Conservation (phyloP, 2,329 filamentous ascomycete species). For the Scleromitrula shiraiana region DNA sequence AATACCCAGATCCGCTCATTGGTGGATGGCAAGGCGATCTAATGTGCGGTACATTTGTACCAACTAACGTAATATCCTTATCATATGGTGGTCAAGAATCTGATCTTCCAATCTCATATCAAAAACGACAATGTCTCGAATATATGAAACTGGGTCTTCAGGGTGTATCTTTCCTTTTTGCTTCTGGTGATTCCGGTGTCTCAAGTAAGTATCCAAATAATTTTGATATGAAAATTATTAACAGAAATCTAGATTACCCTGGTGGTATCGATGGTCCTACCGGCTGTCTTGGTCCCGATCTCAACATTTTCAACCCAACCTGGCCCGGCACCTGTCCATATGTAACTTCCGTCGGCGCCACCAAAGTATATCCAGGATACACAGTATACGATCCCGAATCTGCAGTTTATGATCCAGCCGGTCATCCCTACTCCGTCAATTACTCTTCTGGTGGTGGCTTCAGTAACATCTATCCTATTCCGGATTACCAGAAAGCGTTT, state of each 20-base stretch:
- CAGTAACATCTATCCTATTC: constrained; percentile 38
- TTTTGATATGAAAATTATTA: not conserved
- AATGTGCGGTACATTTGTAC: constrained; percentile 29
- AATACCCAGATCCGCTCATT: constrained; percentile 23
- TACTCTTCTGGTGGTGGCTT: constrained; percentile 39
- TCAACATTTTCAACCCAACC: constrained; percentile 38
- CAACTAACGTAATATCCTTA: constrained; percentile 48
- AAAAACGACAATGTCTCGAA: constrained; percentile 42
- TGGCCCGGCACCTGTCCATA: constrained; percentile 37
- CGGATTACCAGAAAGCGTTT: constrained; percentile 35
- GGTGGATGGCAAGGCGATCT: constrained; percentile 20
- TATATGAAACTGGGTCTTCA: constrained; percentile 44
- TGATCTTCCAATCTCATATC: constrained; percentile 44
- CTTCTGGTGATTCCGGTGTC: constrained; percentile 40
- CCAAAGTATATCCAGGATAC: constrained; percentile 25
- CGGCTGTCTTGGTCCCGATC: constrained; percentile 37
- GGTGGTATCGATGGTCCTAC: constrained; percentile 19
- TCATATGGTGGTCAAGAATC: constrained; percentile 46
- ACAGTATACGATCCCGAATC: constrained; percentile 30
- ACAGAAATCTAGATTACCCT: constrained; percentile 11
- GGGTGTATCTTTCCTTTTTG: constrained; percentile 38
- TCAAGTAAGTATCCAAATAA: constrained; percentile 22
- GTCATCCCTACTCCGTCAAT: constrained; percentile 14
- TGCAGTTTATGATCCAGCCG: constrained; percentile 21
- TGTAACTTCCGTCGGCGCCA: constrained; percentile 34